Conservation (phyloP, 768 basidiomycete species). For the Lactifluus hygrophoroides region DNA sequence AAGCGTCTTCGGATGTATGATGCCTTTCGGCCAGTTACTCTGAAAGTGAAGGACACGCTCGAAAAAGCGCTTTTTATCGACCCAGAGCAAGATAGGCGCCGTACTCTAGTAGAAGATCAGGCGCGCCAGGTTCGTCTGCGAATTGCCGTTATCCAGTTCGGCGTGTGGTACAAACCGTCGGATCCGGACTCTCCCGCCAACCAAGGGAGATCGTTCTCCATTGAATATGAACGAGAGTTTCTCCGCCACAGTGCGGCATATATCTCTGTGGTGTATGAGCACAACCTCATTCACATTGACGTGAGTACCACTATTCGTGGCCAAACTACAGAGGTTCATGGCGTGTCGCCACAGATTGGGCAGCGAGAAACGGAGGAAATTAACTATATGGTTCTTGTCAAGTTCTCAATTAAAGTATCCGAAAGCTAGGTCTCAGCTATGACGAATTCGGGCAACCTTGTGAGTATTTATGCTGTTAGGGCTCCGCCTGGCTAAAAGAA, state of each 20-base stretch:
- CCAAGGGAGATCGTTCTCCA: conserved; percentile 40
- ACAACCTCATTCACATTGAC: conserved; percentile 54
- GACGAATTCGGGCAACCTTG: conserved; percentile 3
- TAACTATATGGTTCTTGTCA: neutral
- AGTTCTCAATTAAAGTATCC: conserved; percentile 11
- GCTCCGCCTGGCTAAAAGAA: neutral
- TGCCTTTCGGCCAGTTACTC: neutral
- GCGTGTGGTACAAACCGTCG: conserved; percentile 39
- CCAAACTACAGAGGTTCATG: neutral
- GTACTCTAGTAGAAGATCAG: conserved; percentile 22
- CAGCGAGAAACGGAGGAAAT: conserved; percentile 4
- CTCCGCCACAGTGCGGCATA: conserved; percentile 38
- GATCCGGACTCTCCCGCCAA: conserved; percentile 13
- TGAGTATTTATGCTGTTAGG: neutral
- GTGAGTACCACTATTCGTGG: conserved; percentile 29
- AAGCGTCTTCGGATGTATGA: conserved; percentile 19
- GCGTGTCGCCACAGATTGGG: neutral
- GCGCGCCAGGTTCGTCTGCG: conserved; percentile 41
- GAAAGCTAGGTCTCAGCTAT: conserved; percentile 1
- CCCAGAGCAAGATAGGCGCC: conserved; percentile 26
- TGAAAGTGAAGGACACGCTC: conserved; percentile 19
- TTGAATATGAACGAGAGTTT: conserved; percentile 59
- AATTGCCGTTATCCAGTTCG: conserved; percentile 59
- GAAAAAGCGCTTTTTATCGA: conserved; percentile 28
- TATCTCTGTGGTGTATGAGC: conserved; percentile 57